A percentile compares a stretch with the other conserved stretches of the same genome.
Conservation (phyloP, 2,329 filamentous ascomycete species). For the Bimuria novae-zelandiae region DNA sequence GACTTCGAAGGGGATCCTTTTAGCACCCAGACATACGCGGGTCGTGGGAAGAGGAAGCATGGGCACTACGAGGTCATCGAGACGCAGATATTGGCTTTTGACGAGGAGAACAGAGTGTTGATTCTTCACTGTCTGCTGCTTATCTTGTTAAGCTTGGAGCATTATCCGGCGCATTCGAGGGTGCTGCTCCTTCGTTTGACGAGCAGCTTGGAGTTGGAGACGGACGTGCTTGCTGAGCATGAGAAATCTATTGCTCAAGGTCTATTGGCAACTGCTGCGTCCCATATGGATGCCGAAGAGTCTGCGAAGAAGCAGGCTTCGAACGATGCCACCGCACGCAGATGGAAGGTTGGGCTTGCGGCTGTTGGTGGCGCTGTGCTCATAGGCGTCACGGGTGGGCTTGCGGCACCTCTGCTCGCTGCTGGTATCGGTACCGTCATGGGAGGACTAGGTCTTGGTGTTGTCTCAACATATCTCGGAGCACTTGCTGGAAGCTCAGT, state of each 20-base stretch:
- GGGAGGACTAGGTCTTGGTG: slow-evolving; percentile 74
- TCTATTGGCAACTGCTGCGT: slow-evolving; percentile 68
- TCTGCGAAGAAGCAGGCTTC: slow-evolving; percentile 73
- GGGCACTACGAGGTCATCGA: slow-evolving; percentile 40
- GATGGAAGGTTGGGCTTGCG: slow-evolving; percentile 82
- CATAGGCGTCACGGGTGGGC: slow-evolving; percentile 76
- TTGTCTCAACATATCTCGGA: slow-evolving; percentile 77
- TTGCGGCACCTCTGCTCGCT: slow-evolving; percentile 75
- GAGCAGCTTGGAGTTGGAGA: slow-evolving; percentile 69
- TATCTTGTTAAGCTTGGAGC: slow-evolving; percentile 73
- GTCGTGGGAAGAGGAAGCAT: slow-evolving; percentile 15
- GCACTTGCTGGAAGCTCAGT: slow-evolving; percentile 77
- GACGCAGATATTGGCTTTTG: slow-evolving; percentile 42
- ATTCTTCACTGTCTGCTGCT: slow-evolving; percentile 74
- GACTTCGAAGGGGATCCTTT: slow-evolving; percentile 36
- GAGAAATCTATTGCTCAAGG: slow-evolving; percentile 76
- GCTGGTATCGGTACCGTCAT: slow-evolving; percentile 79
- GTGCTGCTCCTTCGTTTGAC: slow-evolving; percentile 71
- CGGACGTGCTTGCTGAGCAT: slow-evolving; percentile 66
- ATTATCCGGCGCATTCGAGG: slow-evolving; percentile 74
- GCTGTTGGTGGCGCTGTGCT: slow-evolving; percentile 84
- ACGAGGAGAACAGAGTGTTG: slow-evolving; percentile 60
- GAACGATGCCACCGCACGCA: slow-evolving; percentile 64
- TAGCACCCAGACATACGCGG: slow-evolving; percentile 3
- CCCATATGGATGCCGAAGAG: slow-evolving; percentile 72